Percentiles rank a stretch among this genome's conserved stretches.
Conservation (phyloP, 148 eudicot genomes). For the Bassia scoparia region DNA sequence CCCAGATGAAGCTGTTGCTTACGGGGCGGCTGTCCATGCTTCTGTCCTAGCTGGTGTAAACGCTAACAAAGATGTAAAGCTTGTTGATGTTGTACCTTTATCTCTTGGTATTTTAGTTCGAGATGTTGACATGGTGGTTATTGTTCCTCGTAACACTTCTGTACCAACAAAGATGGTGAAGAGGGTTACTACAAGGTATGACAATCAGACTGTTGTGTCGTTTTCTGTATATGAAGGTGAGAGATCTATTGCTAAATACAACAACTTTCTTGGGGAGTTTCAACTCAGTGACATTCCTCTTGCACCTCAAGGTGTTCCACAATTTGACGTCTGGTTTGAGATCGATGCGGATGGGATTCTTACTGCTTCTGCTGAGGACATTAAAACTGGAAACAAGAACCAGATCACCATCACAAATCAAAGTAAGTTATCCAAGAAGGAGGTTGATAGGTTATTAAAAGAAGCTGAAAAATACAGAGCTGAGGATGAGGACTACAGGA, state of each 20-base stretch:
- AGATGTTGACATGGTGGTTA: neutral
- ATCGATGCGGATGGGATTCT: neutral
- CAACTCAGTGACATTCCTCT: neutral
- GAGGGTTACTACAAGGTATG: neutral
- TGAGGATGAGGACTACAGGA: neutral
- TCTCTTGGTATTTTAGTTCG: neutral
- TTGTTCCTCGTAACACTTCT: neutral
- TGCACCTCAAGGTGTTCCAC: neutral
- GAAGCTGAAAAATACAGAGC: neutral
- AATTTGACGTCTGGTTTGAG: neutral
- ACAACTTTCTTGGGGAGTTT: neutral
- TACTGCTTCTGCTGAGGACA: neutral
- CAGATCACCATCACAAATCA: neutral
- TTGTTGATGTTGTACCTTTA: neutral
- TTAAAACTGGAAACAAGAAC: neutral
- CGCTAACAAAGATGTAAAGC: neutral
- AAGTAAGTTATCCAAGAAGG: neutral
- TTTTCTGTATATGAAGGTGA: neutral
- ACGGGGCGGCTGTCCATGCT: neutral
- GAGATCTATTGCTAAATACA: neutral
- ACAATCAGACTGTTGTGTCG: neutral
- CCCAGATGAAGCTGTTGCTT: conserved; percentile 5
- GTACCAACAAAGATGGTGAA: neutral
- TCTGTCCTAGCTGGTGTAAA: neutral
- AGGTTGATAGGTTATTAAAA: neutral